These are phyloP conservation scores for Ogataea hybrid DNA, from an alignment of 1,139 yeast species.

Conservation along the genomic window DNA sequence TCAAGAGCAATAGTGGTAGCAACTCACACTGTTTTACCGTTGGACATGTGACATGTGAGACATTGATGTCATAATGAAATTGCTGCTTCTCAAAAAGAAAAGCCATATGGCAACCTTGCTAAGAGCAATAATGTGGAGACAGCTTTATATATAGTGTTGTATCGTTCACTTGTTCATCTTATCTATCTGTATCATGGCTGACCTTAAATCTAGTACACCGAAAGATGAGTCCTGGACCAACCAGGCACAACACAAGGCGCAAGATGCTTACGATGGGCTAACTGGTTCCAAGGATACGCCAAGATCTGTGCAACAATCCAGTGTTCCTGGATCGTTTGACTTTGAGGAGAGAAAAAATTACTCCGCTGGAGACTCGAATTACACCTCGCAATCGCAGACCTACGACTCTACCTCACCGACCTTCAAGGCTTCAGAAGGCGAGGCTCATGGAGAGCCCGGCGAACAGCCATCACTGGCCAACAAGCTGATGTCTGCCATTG, in stretches of 20 bases:
- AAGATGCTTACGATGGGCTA: neutral
- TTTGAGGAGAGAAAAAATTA: neutral
- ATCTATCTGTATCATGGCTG: slow-evolving; percentile 7
- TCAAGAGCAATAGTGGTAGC: slow-evolving; percentile 5
- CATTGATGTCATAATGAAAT: slow-evolving; percentile 1
- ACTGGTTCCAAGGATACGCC: slow-evolving; percentile 7
- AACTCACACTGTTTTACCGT: neutral
- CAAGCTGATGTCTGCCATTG: slow-evolving; percentile 19
- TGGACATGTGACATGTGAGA: neutral
- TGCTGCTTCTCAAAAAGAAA: slow-evolving; percentile 6
- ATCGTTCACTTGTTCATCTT: too few species aligned
- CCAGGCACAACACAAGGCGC: neutral
- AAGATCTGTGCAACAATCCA: slow-evolving; percentile 7
- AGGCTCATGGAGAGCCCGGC: neutral
- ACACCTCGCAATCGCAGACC: slow-evolving; percentile 8
- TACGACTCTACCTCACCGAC: slow-evolving; percentile 14
- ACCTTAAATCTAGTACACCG: slow-evolving; percentile 8
- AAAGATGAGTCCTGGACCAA: slow-evolving; percentile 2
- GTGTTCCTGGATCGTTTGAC: slow-evolving; percentile 13
- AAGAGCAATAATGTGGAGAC: neutral
- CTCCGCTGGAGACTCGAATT: slow-evolving; percentile 1
- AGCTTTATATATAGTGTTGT: neutral
- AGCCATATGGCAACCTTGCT: slow-evolving; percentile 8
- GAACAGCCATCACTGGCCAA: slow-evolving; percentile 11
- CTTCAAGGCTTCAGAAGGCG: slow-evolving; percentile 9